phyloP scores from a whole-genome alignment of 331 rosid species.

The Ulmus americana region DNA sequence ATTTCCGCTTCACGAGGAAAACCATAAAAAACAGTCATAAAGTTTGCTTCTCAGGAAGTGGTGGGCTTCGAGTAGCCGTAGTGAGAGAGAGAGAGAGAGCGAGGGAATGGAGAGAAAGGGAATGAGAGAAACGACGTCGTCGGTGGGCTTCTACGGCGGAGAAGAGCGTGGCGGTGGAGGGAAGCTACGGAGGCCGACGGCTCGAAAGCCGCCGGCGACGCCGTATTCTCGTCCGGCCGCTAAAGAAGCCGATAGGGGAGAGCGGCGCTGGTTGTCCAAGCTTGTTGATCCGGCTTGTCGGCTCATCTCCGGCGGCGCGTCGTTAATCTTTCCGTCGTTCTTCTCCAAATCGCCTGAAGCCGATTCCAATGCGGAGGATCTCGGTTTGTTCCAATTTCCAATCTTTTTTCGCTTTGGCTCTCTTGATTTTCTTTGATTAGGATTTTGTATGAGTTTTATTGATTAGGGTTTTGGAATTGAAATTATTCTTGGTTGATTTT shows the following conservation, averaged over 20 bases:
- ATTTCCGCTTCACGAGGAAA: constrained; percentile 1
- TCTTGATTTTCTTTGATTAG: not conserved
- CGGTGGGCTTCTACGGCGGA: constrained; percentile 11
- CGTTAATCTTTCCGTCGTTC: constrained; percentile 52
- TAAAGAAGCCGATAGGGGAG: constrained; percentile 9
- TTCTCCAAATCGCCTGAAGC: constrained; percentile 32
- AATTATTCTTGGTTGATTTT: not conserved
- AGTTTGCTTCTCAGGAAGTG: not conserved
- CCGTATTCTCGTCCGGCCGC: constrained; percentile 59
- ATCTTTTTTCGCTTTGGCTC: not conserved
- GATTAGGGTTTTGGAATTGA: constrained; percentile 17
- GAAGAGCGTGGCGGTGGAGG: constrained; percentile 66
- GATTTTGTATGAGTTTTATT: not conserved
- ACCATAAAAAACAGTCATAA: not conserved
- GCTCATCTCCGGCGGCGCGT: constrained; percentile 61
- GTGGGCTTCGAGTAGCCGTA: not conserved
- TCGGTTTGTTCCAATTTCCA: constrained; percentile 27
- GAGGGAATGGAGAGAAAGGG: constrained; percentile 15
- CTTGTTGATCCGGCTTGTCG: constrained; percentile 82
- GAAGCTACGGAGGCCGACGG: constrained; percentile 39
- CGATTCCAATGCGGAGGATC: constrained; percentile 23
- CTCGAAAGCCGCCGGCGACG: constrained; percentile 44
- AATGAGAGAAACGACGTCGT: constrained; percentile 30
- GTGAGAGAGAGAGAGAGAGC: not conserved
- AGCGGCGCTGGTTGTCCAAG: constrained; percentile 58